These are phyloP conservation scores for Ascoidea tarda DNA, from an alignment of 805 yeast genomes.

Conservation along the genomic window DNA sequence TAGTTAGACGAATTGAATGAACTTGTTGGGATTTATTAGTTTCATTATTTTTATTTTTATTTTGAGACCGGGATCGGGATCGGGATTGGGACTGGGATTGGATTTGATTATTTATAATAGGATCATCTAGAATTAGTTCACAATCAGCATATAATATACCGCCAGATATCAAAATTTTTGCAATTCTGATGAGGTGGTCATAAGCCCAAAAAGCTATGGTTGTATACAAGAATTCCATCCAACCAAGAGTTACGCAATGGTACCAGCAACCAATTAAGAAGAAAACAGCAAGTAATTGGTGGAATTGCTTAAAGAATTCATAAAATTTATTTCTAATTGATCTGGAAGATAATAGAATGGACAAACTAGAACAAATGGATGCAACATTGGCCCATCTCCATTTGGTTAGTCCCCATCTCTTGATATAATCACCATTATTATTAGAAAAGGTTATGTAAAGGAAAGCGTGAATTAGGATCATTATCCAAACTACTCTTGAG, in stretches of 20 bases:
- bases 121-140: slow-evolving; percentile 8
- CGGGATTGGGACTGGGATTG: too few species aligned
- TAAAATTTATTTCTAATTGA: slow-evolving; percentile 23
- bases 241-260: slow-evolving; percentile 30
- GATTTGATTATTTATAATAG: too few species aligned
- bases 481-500: slow-evolving; percentile 23
- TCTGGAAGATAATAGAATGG: slow-evolving; percentile 19
- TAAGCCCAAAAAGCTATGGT: slow-evolving; percentile 25
- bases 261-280: slow-evolving; percentile 32
- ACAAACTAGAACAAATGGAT: slow-evolving; percentile 14
- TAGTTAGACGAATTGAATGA: slow-evolving; percentile 29
- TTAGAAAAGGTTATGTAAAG: slow-evolving; percentile 24
- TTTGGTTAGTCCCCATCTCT: slow-evolving; percentile 23
- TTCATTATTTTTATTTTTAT: neutral
- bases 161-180: slow-evolving; percentile 18
- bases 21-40: neutral
- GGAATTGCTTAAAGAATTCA: slow-evolving; percentile 31
- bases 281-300: slow-evolving; percentile 24
- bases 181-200: slow-evolving; percentile 25
- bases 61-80: too few species aligned
- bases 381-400: slow-evolving; percentile 32
- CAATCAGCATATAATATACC: slow-evolving; percentile 15
- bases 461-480: slow-evolving; percentile 24
- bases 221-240: slow-evolving; percentile 25
- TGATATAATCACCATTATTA: slow-evolving; percentile 20